Conservation (phyloP, 1,284 basidiomycete genomes). For the Malassezia sympodialis region DNA sequence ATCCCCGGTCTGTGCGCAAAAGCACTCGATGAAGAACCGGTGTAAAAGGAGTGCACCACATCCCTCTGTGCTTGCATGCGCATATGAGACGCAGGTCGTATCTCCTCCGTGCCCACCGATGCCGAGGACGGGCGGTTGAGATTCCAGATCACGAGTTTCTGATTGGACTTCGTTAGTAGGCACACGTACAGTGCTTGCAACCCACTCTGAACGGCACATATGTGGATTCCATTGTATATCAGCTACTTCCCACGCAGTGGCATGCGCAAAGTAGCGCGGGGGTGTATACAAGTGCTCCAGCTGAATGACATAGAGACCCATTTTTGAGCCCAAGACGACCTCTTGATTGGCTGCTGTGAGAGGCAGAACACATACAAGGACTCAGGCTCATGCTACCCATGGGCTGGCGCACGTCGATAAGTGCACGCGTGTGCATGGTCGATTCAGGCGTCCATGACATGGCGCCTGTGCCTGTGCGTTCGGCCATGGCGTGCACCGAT, state of each 20-base stretch:
- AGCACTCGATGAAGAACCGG: neutral
- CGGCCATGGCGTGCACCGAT: neutral
- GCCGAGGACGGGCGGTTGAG: slow-evolving; percentile 51
- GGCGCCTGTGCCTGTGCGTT: neutral
- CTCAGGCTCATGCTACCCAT: slow-evolving; percentile 47
- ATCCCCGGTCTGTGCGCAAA: neutral
- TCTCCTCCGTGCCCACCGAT: neutral
- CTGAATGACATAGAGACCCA: slow-evolving; percentile 93
- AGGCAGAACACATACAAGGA: slow-evolving; percentile 18
- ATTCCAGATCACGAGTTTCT: slow-evolving; percentile 96
- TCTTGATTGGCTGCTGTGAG: slow-evolving; percentile 33
- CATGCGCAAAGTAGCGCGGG: slow-evolving; percentile 85
- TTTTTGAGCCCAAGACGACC: slow-evolving; percentile 53
- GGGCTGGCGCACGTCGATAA: slow-evolving; percentile 24
- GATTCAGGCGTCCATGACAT: neutral
- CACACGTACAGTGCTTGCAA: slow-evolving; percentile 66
- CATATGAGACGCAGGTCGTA: neutral
- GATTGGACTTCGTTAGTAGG: slow-evolving; percentile 56
- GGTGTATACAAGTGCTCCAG: slow-evolving; percentile 74
- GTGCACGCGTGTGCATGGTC: slow-evolving; percentile 8
- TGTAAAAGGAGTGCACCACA: neutral
- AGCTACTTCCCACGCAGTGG: slow-evolving; percentile 91
- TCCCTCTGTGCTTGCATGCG: neutral
- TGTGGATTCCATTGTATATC: slow-evolving; percentile 94
- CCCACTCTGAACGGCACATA: slow-evolving; percentile 68